phyloP scores from a whole-genome alignment of 2,329 filamentous ascomycete species.

The Claviceps purpurea region DNA sequence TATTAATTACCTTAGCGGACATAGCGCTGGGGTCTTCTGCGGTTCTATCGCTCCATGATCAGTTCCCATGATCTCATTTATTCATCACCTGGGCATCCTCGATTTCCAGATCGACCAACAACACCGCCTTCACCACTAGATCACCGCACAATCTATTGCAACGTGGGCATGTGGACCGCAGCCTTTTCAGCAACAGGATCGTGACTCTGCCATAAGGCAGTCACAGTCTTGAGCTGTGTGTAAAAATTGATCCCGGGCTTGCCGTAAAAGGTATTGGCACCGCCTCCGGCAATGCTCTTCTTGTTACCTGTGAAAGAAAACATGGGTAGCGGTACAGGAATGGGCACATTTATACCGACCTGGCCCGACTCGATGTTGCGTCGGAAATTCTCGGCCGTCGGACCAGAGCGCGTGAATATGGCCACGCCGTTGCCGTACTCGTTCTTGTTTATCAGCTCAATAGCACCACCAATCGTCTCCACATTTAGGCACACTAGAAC shows the following conservation, averaged over 20 bases:
- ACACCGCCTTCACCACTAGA: no score
- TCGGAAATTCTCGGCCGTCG: constrained; percentile 67
- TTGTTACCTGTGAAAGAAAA: constrained; percentile 69
- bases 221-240: constrained; percentile 96
- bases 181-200: constrained; percentile 80
- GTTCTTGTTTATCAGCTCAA: constrained; percentile 71
- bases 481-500: constrained; percentile 73
- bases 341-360: constrained; percentile 75
- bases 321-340: constrained; percentile 58
- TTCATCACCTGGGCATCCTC: no score
- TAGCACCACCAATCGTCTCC: constrained; percentile 64
- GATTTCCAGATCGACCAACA: no score
- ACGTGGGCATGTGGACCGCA: constrained; percentile 71
- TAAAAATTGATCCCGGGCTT: constrained; percentile 88
- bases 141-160: constrained; percentile 13
- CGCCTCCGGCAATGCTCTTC: constrained; percentile 82
- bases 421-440: constrained; percentile 79
- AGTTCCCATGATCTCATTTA: no score
- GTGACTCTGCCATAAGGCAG: constrained; percentile 73
- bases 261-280: constrained; percentile 90
- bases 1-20: no score
- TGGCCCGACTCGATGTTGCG: constrained; percentile 73
- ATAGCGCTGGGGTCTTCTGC: no score
- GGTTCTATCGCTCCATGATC: no score
- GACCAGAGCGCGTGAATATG: constrained; percentile 68